Evolutionary conservation across 768 basidiomycete genomes (phyloP).

Genomic region (Boletus speciosus): DNA sequence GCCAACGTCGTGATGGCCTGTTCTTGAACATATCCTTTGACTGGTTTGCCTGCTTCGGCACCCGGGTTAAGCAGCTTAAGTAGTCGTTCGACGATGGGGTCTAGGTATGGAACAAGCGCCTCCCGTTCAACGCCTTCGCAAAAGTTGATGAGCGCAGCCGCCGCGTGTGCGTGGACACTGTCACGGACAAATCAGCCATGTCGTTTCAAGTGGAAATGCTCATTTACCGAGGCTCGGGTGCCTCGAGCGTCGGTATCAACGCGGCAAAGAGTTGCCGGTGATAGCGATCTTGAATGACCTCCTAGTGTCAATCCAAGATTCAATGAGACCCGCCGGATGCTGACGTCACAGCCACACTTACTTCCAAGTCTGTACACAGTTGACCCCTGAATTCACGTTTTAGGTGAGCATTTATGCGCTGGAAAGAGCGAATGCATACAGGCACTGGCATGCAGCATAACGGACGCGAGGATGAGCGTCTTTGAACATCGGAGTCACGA

Average conservation of each 20-base stretch:
- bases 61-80: conserved; percentile 57
- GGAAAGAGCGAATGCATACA: conserved; percentile 42
- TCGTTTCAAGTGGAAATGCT: background rate
- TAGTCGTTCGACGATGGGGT: conserved; percentile 67
- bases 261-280: conserved; percentile 66
- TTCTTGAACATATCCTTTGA: conserved; percentile 72
- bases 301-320: conserved; percentile 36
- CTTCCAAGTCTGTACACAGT: conserved; percentile 85
- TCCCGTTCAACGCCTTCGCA: conserved; percentile 81
- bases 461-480: conserved; percentile 75
- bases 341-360: conserved; percentile 28
- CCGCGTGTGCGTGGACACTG: conserved; percentile 85
- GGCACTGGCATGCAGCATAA: conserved; percentile 82
- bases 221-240: conserved; percentile 65
- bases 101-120: conserved; percentile 72
- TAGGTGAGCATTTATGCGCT: background rate
- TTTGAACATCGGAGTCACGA: conserved; percentile 73
- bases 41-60: conserved; percentile 38
- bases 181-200: background rate
- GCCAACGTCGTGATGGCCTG: conserved; percentile 86
- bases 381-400: conserved; percentile 56
- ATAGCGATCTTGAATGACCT: conserved; percentile 70
- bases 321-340: background rate
- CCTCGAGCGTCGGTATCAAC: conserved; percentile 70
- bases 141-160: conserved; percentile 86